Evolutionary conservation across 257 asterid species (phyloP), one percentile per base, ranked within the genome.

Genomic region (Echium plantagineum): DNA sequence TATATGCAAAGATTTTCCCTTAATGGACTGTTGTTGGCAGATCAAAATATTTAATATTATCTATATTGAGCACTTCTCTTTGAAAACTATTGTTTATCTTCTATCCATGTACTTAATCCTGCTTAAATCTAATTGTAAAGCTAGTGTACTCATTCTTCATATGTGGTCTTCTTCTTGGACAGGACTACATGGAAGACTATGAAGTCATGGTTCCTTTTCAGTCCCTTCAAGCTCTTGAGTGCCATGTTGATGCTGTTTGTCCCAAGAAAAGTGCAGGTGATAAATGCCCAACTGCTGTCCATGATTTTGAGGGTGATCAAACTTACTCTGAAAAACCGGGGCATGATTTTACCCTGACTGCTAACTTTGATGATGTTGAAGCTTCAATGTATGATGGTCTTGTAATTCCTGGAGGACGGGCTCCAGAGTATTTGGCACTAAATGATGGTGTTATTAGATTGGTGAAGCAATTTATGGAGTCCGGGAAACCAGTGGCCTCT

Each of bases 151-250:
- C 49, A 58, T 48, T 58, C 49, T 38, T 32, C 17, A 9, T 49
- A 19, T 57, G 18, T 57, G 61, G 48, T 66, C 74, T 58, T 52
- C 48, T 58, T 46, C 47, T 66, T 5, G 0, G 66, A 57, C 74
- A 91, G 98, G 98, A 91, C 69, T 91, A 61, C 87, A 91, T 91
- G 98, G 97, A 91, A 76, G 98, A 91, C 79, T 91, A 88, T 57
- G 98, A 88, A 70, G 94, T 91, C 57, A 76, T 63, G 83, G 97
- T 88, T 51, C 97, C 98, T 8, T 85, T 88, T 66, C 98, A 88
- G 75, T 80, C 94, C 69, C 83, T 91, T 60, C 84, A 84, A 80
- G 95, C 95, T 65, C 95, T 91, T 5, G 95, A 76, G 62, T 88
- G 97, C 62, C 90, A 81, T 24, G 94, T 85, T 19, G 95, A 91